These are phyloP conservation scores for Erysiphe neolycopersici DNA, from an alignment of 2,329 filamentous ascomycete genomes.

Conservation along the genomic window DNA sequence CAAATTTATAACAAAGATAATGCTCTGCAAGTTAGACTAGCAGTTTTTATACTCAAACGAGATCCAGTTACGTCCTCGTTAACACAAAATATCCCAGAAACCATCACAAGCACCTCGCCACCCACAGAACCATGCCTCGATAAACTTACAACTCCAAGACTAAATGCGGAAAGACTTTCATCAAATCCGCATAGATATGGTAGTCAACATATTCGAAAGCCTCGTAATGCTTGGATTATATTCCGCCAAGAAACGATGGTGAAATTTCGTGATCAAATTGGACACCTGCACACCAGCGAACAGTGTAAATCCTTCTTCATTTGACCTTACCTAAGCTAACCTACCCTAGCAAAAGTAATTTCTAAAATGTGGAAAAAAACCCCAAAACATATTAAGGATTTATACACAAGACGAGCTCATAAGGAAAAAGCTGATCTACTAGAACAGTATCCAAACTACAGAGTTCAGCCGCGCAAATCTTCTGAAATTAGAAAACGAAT, in stretches of 20 bases:
- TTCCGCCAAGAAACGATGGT: conserved; percentile 1
- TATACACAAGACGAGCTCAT: not conserved
- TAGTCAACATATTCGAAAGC: not conserved
- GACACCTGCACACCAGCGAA: not conserved
- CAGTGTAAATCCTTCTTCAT: not conserved
- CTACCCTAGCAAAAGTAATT: not conserved
- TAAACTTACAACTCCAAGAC: not conserved
- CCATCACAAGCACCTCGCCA: not conserved
- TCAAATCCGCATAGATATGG: not conserved
- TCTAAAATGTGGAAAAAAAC: not conserved
- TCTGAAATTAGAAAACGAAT: not conserved
- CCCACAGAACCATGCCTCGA: not conserved
- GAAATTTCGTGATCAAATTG: not conserved
- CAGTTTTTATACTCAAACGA: not conserved
- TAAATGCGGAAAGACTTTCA: not conserved
- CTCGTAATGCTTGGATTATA: not conserved
- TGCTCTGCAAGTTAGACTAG: not conserved
- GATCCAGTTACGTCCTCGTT: not conserved
- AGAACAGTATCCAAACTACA: not conserved
- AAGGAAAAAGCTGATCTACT: not conserved
- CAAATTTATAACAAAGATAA: not conserved
- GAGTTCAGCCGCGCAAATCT: not conserved
- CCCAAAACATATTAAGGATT: not conserved
- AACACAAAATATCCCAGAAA: not conserved
- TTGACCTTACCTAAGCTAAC: not conserved